Conservation (phyloP, 177 flowering plant species). For the Vitis hybrid region DNA sequence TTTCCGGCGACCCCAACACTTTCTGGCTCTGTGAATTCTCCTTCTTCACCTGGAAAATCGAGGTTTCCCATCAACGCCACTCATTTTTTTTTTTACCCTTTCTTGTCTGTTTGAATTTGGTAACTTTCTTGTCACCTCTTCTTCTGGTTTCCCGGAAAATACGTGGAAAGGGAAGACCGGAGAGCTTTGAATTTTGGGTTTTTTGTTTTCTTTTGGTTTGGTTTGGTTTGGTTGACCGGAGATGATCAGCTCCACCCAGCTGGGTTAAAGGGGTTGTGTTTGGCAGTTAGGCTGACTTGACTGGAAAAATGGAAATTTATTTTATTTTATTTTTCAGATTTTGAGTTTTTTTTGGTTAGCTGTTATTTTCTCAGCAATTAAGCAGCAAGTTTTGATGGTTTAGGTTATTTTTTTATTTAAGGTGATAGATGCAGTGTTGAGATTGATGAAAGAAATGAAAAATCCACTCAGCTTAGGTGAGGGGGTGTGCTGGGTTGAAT, state of each 20-base stretch:
- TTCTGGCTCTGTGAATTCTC: too few relatives aligned
- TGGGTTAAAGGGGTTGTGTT: not conserved
- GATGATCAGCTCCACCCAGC: not conserved
- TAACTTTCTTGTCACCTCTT: too few relatives aligned
- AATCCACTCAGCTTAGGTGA: too few relatives aligned
- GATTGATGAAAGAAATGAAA: too few relatives aligned
- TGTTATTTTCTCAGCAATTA: not conserved
- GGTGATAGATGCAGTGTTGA: not conserved
- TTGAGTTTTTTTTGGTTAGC: not conserved
- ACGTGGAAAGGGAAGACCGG: not conserved
- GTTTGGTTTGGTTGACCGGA: not conserved
- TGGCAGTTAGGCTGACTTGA: slow-evolving; percentile 3
- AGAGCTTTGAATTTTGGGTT: not conserved
- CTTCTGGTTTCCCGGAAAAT: too few relatives aligned
- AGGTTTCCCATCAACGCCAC: not conserved
- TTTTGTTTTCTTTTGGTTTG: not conserved
- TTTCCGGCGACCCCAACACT: too few relatives aligned
- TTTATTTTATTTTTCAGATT: not conserved
- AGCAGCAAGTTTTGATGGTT: not conserved
- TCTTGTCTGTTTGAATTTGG: too few relatives aligned
- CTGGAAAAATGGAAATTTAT: not conserved
- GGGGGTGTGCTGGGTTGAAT: too few relatives aligned
- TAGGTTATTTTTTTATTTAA: not conserved
- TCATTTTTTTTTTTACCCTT: not conserved
- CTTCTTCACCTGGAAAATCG: too few relatives aligned